These are phyloP conservation scores for Limnanthes douglasii DNA, from an alignment of 345 rosid species.

Conservation along the genomic window DNA sequence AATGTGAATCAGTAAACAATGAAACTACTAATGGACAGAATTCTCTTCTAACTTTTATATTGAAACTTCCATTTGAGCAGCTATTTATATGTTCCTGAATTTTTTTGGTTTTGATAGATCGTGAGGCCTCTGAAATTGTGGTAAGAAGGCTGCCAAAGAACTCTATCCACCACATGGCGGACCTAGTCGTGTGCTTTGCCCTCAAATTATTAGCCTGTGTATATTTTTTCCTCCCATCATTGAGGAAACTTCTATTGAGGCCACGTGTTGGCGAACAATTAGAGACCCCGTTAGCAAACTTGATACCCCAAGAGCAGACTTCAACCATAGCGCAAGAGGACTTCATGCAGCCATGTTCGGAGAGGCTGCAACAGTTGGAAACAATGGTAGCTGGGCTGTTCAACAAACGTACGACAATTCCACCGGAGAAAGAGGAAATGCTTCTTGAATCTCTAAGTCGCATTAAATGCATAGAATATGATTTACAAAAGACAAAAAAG, in stretches of 20 bases:
- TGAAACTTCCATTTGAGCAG: background rate
- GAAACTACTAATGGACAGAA: too few relatives aligned
- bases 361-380: slow-evolving; percentile 74
- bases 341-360: slow-evolving; percentile 57
- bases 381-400: slow-evolving; percentile 45
- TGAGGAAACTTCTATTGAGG: slow-evolving; percentile 24
- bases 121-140: slow-evolving; percentile 10
- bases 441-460: slow-evolving; percentile 72
- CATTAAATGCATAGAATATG: slow-evolving; percentile 69
- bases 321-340: slow-evolving; percentile 28
- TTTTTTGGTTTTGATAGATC: slow-evolving; percentile 29
- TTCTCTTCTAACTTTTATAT: too few relatives aligned
- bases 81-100: slow-evolving; percentile 4
- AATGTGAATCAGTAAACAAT: too few relatives aligned
- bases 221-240: slow-evolving; percentile 25
- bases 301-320: slow-evolving; percentile 17
- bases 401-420: slow-evolving; percentile 50
- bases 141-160: slow-evolving; percentile 18
- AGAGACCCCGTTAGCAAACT: slow-evolving; percentile 23
- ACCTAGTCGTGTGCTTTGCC: slow-evolving; percentile 19
- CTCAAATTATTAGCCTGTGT: slow-evolving; percentile 36
- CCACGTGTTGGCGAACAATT: slow-evolving; percentile 14
- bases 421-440: slow-evolving; percentile 83
- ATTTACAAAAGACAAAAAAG: slow-evolving; percentile 78
- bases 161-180: slow-evolving; percentile 18